Percentiles rank a stretch among this genome's conserved stretches.
Conservation (phyloP, 2,329 filamentous ascomycete genomes). For the Penicillium sp. region DNA sequence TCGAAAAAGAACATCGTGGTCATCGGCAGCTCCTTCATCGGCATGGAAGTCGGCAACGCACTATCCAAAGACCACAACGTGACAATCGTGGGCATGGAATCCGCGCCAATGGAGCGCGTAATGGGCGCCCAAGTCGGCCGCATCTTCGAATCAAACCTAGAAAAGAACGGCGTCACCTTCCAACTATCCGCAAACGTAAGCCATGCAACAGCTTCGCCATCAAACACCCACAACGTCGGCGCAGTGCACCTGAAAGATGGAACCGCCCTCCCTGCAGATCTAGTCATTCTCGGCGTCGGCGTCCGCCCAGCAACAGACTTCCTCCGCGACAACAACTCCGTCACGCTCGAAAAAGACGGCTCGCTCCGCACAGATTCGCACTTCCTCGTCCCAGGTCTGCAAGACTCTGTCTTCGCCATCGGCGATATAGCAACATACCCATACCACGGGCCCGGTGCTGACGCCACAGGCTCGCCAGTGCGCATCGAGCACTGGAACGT, state of each 20-base stretch:
- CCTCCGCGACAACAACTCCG: slow-evolving; percentile 66
- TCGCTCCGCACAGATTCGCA: slow-evolving; percentile 77
- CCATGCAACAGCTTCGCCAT: slow-evolving; percentile 70
- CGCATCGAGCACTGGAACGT: slow-evolving; percentile 99
- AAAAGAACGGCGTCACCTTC: slow-evolving; percentile 88
- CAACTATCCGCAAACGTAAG: slow-evolving; percentile 77
- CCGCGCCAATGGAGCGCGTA: slow-evolving; percentile 77
- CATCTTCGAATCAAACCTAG: slow-evolving; percentile 74
- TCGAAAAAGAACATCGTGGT: slow-evolving; percentile 91
- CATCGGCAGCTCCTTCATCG: slow-evolving; percentile 92
- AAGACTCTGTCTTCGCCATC: slow-evolving; percentile 79
- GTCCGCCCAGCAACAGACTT: slow-evolving; percentile 83
- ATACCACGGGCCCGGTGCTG: slow-evolving; percentile 83
- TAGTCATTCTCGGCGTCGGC: slow-evolving; percentile 89
- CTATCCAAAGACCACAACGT: slow-evolving; percentile 80
- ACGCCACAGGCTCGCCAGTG: slow-evolving; percentile 58
- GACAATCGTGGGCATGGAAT: slow-evolving; percentile 84
- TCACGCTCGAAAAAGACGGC: slow-evolving; percentile 78
- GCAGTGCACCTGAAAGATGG: slow-evolving; percentile 82
- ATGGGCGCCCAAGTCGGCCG: slow-evolving; percentile 79
- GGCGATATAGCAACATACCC: slow-evolving; percentile 95
- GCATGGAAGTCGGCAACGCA: slow-evolving; percentile 90
- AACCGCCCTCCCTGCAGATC: slow-evolving; percentile 76
- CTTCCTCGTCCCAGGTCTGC: slow-evolving; percentile 72
- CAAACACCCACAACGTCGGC: slow-evolving; percentile 71